Conservation (phyloP, 2,329 filamentous ascomycete species). For the Aspergillus uvarum region DNA sequence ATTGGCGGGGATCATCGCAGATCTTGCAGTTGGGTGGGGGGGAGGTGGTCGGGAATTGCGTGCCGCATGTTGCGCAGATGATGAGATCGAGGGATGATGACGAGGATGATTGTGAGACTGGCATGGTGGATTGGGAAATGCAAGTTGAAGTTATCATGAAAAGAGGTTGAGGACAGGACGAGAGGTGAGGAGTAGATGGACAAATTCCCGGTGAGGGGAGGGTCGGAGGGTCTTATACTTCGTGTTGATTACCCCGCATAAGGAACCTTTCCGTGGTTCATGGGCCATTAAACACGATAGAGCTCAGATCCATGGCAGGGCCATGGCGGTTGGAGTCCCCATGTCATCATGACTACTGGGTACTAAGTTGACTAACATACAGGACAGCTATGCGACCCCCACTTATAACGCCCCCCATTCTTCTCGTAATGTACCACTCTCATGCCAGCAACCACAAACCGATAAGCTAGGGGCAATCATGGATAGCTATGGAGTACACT, state of each 20-base stretch:
- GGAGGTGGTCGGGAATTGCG: conserved; percentile 22
- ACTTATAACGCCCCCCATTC: not conserved
- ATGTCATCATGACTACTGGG: too few species aligned
- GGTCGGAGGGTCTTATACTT: not conserved
- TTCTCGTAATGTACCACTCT: not conserved
- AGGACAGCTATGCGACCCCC: too few species aligned
- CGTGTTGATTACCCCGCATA: not conserved
- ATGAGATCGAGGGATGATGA: conserved; percentile 21
- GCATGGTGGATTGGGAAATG: too few species aligned
- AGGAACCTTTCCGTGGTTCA: not conserved
- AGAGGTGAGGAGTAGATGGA: not conserved
- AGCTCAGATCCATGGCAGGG: too few species aligned
- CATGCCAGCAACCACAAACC: not conserved
- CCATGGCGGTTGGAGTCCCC: too few species aligned
- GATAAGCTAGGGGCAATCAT: conserved; percentile 6
- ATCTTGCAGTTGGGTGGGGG: conserved; percentile 28
- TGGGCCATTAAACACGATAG: not conserved
- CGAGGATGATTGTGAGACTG: conserved; percentile 9
- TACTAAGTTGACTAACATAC: too few species aligned
- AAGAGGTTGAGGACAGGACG: too few species aligned
- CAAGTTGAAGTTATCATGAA: too few species aligned
- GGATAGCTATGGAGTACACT: conserved; percentile 1
- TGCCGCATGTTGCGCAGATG: conserved; percentile 31
- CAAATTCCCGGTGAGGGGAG: not conserved
- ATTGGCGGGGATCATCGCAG: conserved; percentile 35